These are phyloP conservation scores for Taphrina confusa DNA, from an alignment of 1,139 yeast species.

Conservation along the genomic window DNA sequence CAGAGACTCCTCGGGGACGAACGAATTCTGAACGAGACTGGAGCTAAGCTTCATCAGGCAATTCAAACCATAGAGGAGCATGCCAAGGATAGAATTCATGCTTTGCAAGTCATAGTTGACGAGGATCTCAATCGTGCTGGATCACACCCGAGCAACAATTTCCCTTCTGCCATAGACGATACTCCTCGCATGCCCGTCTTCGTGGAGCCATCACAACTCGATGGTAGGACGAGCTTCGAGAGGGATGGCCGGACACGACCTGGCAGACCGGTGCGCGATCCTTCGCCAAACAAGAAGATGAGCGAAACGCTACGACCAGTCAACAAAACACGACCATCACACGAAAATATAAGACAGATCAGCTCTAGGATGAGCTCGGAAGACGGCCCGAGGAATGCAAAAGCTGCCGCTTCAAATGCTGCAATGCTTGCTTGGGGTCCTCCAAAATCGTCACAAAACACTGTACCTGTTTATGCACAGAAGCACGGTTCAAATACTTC, in stretches of 20 bases:
- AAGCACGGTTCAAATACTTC: conserved; percentile 19
- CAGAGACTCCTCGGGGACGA: conserved; percentile 31
- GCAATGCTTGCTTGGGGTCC: conserved; percentile 36
- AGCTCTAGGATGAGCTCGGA: conserved; percentile 1
- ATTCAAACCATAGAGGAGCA: conserved; percentile 30
- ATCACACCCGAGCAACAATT: neutral
- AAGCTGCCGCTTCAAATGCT: conserved; percentile 33
- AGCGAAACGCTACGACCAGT: conserved; percentile 26
- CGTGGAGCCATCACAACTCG: conserved; percentile 11
- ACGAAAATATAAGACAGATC: neutral
- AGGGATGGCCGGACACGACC: conserved; percentile 6
- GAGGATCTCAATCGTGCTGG: conserved; percentile 5
- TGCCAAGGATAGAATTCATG: conserved; percentile 30
- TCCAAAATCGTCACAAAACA: neutral
- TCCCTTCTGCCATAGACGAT: conserved; percentile 5
- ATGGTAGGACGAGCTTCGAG: conserved; percentile 13
- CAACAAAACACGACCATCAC: conserved; percentile 18
- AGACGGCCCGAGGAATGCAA: conserved; percentile 27
- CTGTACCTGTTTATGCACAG: conserved; percentile 10
- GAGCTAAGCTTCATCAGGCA: conserved; percentile 14
- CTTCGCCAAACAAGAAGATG: conserved; percentile 30
- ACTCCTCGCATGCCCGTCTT: conserved; percentile 18
- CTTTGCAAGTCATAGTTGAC: conserved; percentile 25
- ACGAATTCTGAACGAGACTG: conserved; percentile 20
- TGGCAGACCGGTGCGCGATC: conserved; percentile 6